These are phyloP conservation scores for Melastoma malabathricum DNA, from an alignment of 345 rosid species.

Conservation along the genomic window DNA sequence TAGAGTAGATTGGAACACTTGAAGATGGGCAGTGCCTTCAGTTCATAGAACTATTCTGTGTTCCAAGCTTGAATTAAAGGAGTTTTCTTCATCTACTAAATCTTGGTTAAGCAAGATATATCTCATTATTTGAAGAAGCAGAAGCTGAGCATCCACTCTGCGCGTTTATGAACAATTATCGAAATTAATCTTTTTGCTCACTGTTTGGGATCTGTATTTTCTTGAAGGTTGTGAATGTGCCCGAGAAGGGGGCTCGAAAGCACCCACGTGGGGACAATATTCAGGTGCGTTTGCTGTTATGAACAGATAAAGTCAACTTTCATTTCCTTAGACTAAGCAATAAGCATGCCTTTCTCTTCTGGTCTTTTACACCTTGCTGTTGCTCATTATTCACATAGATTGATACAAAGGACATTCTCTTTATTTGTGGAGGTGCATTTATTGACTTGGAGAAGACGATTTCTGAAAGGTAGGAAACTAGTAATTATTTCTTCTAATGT, in stretches of 20 bases:
- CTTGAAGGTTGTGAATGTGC: constrained; percentile 85
- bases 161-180: background rate
- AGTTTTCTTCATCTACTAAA: no score
- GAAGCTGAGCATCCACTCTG: no score
- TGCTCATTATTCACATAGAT: constrained; percentile 31
- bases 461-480: constrained; percentile 61
- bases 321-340: background rate
- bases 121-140: no score
- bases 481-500: constrained; percentile 2
- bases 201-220: constrained; percentile 6
- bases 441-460: constrained; percentile 94
- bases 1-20: no score
- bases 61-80: no score
- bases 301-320: background rate
- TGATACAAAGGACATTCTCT: constrained; percentile 97
- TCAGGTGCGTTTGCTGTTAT: constrained; percentile 43
- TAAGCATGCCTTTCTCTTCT: background rate
- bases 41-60: no score
- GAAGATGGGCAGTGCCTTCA: no score
- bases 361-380: background rate
- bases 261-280: constrained; percentile 99
- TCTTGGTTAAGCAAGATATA: no score
- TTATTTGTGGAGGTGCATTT: constrained; percentile 97
- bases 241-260: constrained; percentile 97
- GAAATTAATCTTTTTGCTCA: background rate